Evolutionary conservation across 768 basidiomycete species (phyloP).

Genomic region (Mycena sanguinolenta): DNA sequence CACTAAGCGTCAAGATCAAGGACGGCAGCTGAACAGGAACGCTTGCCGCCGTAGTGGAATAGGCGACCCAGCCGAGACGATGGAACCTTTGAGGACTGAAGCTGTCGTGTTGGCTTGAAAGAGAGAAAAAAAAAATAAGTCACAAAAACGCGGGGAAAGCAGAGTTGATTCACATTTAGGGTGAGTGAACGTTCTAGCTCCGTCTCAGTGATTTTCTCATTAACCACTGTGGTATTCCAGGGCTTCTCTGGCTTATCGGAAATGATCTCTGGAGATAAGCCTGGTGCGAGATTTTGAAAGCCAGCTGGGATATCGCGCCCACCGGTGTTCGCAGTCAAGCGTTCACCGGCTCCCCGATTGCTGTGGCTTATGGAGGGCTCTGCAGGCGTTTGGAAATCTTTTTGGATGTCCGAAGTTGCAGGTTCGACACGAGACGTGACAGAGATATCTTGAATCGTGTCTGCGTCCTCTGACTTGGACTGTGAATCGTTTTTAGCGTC

Average conservation of each 20-base stretch:
- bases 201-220: not conserved
- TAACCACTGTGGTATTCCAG: not conserved
- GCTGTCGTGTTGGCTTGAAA: constrained; percentile 51
- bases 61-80: constrained; percentile 90
- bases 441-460: not conserved
- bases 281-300: not conserved
- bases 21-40: not conserved
- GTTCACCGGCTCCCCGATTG: not conserved
- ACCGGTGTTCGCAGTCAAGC: not conserved
- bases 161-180: not conserved
- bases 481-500: too few species aligned
- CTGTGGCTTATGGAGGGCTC: not conserved
- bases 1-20: not conserved
- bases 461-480: not conserved
- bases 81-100: constrained; percentile 90
- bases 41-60: constrained; percentile 92
- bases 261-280: not conserved
- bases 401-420: not conserved
- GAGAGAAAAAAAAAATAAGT: not conserved
- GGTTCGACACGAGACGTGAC: not conserved
- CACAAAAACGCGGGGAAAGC: not conserved
- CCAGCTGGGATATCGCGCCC: not conserved
- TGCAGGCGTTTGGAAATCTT: not conserved
- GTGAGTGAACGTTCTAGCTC: not conserved
- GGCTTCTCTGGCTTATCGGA: not conserved